Percentiles rank a stretch among this genome's conserved stretches.
Conservation (phyloP, 2,329 filamentous ascomycete species). For the Hymenoscyphus linearis region DNA sequence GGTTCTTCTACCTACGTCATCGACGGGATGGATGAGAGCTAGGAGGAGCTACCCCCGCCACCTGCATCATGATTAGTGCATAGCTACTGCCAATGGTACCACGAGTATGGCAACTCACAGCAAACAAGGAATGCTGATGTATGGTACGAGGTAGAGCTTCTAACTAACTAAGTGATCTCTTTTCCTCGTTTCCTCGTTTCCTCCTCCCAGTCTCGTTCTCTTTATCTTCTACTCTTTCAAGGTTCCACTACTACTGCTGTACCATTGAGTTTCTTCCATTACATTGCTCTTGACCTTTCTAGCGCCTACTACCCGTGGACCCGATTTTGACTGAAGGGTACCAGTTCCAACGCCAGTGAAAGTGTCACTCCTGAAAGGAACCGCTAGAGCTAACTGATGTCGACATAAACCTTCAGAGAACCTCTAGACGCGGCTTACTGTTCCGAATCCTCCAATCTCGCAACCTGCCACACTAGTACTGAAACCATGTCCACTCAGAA, state of each 20-base stretch:
- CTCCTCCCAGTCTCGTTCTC: background rate
- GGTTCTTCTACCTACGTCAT: too few species aligned
- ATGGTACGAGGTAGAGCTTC: background rate
- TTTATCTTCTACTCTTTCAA: background rate
- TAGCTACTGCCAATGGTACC: background rate
- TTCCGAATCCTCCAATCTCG: background rate
- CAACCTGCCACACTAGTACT: background rate
- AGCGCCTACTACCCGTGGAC: background rate
- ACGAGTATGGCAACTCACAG: background rate
- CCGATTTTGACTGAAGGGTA: background rate
- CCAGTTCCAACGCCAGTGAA: too few species aligned
- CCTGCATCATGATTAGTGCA: too few species aligned
- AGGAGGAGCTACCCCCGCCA: too few species aligned
- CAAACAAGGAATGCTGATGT: background rate
- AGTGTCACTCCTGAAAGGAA: background rate
- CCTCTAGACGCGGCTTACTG: background rate
- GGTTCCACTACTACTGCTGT: background rate
- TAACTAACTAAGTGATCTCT: background rate
- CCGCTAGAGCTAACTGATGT: background rate
- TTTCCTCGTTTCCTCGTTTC: too few species aligned
- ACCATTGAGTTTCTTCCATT: background rate
- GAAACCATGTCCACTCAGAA: slow-evolving; percentile 5
- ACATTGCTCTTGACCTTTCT: background rate
- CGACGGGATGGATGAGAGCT: too few species aligned
- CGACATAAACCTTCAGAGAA: background rate